Evolutionary conservation across 768 basidiomycete species (phyloP), one percentile per base, ranked within the genome.

Genomic region (Boletus barrowsii): DNA sequence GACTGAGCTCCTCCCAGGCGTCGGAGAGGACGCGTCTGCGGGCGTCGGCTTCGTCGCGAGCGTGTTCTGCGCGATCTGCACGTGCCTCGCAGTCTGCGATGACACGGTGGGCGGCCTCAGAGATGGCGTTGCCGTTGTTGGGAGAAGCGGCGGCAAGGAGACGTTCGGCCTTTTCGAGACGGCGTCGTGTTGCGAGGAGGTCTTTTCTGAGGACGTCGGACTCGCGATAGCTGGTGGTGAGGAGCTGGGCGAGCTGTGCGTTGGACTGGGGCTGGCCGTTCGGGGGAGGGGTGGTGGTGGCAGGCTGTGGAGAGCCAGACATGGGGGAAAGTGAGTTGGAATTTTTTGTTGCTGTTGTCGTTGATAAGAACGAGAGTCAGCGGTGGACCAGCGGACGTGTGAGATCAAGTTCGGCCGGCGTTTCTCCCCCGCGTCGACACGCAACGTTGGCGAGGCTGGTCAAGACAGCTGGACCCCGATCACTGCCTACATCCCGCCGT

Each of bases 81-180:
- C 82, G 81, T 29, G 75, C 72, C 56, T 86, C 83, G 55, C 73
- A 76, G 0, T 80, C 75, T 13, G 72, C 56, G 57, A 80, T 68
- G 61, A 74, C 60, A 48, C 73, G 73, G 40, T 70, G 67, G 26
- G 74, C 64, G 13, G 71, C 53, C 10, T 74, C 67, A 48, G 74
- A 51, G 59, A 69, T 41, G 49, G 59, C 1, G 35, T 39, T 42
- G 56, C 47, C 53, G 9, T 60, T 60, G 57, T 61, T 36, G 43
- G 63, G 52, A 7, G 71, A 59, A 0, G 54, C 56, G 22, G 54
- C 57, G 18, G 59, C 35, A 14, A 78, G 57, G 41, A 76, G 69
- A 1, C 79, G 73, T 47, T 87, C 86, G 0, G 79, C 75, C 57
- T 79, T 76, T 41, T 84, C 84, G 0, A 80, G 79, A 42, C 83